Evolutionary conservation across 805 yeast species (phyloP), one percentile per base, ranked within the genome.

Genomic region (Saturnispora gosingensis): DNA sequence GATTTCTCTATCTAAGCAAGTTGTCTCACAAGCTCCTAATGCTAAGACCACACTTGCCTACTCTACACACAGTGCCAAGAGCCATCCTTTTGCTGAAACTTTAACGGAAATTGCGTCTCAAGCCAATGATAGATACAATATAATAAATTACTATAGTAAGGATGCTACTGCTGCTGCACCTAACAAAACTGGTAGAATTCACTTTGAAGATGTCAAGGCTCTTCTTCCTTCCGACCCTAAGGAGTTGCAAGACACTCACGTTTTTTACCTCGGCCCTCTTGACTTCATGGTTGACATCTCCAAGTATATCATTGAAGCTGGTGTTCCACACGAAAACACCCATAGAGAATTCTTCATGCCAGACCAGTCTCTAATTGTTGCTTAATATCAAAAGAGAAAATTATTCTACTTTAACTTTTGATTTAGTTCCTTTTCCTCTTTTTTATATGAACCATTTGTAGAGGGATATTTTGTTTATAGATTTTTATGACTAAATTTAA

Each of bases 1-100:
- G 32, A 58, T 83, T 34, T 70, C 86, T 6, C 74, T 81, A 61
- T 61, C 73, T 18, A 78, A 78, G 59, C 47, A 59, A 7, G 75
- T 70, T 7, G 42, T 38, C 16, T 38, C 42, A 10, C 42, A 38
- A 38, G 25, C 42, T 20, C 13, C 42, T 16, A 18, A 38, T 24
- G 25, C 42, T 38, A 38, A 38, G 22, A 18, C 42, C 9, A 38
- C 42, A 8, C 42, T 38, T 18, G 42, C 24, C 9, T 38, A 38
- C 15, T 38, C 42, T 18, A 38, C 42, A 8, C 42, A 38, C 22
- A 38, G n/a, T 18, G 42, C 42, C 16, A 20, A 18, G 18, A 38
- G 5, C 42, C 42, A 38, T 38, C 42, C 42, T 38, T 38, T 38
- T 24, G 20, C 42, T 16, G 22, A 38, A 20, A 15, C 11, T 10